phyloP scores from a whole-genome alignment of 352 stramenopile species.

The Blastocystis sp. region DNA sequence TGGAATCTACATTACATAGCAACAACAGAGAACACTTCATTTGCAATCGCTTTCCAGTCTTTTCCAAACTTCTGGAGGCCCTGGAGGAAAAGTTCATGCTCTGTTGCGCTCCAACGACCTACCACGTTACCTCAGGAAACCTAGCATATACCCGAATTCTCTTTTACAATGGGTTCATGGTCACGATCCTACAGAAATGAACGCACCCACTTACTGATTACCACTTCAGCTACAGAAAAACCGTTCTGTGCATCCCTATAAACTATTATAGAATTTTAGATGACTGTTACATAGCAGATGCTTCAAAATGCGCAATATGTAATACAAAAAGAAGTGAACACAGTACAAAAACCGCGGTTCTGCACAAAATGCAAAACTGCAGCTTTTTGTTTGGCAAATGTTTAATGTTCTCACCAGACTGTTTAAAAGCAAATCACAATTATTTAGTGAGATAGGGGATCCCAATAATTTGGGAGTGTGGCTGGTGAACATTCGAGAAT shows the following conservation, averaged over 20 bases:
- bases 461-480: not conserved
- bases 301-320: not conserved
- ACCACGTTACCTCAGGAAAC: not conserved
- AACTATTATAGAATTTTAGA: not conserved
- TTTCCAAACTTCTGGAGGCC: constrained; percentile 79
- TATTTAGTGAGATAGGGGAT: not conserved
- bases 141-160: not conserved
- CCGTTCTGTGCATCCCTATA: not conserved
- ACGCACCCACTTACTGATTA: not conserved
- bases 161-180: not conserved
- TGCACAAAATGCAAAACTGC: not conserved
- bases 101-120: constrained; percentile 80
- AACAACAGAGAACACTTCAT: constrained; percentile 2
- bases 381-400: no score
- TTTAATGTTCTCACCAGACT: no score
- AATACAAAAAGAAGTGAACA: not conserved
- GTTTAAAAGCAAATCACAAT: no score
- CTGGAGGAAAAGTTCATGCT: constrained; percentile 82
- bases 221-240: not conserved
- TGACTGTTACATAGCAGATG: not conserved
- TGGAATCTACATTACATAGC: constrained; percentile 11
- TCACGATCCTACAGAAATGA: constrained; percentile 2
- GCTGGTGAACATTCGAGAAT: not conserved
- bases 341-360: constrained; percentile 3
- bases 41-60: constrained; percentile 80